Conservation (phyloP, 106 monocot genomes). For the Ottelia alismoides region DNA sequence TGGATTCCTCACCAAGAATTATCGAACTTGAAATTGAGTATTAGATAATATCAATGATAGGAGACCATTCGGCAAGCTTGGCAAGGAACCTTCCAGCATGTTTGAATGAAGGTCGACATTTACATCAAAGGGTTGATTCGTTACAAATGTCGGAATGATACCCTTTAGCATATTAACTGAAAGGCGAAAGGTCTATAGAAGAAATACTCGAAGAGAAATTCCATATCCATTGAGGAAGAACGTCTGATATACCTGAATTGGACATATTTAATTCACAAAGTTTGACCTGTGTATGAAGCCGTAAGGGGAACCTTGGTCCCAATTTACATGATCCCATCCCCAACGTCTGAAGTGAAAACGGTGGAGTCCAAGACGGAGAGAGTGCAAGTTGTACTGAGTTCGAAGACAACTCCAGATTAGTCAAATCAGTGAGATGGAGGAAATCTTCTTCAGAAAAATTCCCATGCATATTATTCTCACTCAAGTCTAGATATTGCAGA, state of each 20-base stretch:
- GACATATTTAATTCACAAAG: constrained; percentile 7
- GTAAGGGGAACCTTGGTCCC: constrained; percentile 1
- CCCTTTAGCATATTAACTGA: neutral
- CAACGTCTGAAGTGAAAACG: constrained; percentile 2
- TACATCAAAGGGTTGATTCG: neutral
- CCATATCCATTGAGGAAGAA: constrained; percentile 26
- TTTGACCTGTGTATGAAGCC: constrained; percentile 14
- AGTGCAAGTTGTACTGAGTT: constrained; percentile 10
- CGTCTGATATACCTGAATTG: constrained; percentile 5
- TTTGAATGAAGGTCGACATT: neutral
- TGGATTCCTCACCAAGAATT: neutral
- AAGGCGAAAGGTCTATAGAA: neutral
- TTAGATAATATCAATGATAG: neutral
- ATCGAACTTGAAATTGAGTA: neutral
- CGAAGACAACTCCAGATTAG: constrained; percentile 3
- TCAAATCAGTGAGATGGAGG: constrained; percentile 2
- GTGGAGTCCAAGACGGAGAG: constrained; percentile 11
- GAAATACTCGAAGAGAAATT: neutral
- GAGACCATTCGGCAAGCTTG: neutral
- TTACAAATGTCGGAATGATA: neutral
- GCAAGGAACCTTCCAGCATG: neutral
- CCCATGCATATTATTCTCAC: neutral
- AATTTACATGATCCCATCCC: neutral
- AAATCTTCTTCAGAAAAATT: constrained; percentile 3
- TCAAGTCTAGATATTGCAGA: neutral